A percentile compares a stretch with the other conserved stretches of the same genome.
Conservation (phyloP, 1,284 basidiomycete genomes). For the Cerrena zonata region DNA sequence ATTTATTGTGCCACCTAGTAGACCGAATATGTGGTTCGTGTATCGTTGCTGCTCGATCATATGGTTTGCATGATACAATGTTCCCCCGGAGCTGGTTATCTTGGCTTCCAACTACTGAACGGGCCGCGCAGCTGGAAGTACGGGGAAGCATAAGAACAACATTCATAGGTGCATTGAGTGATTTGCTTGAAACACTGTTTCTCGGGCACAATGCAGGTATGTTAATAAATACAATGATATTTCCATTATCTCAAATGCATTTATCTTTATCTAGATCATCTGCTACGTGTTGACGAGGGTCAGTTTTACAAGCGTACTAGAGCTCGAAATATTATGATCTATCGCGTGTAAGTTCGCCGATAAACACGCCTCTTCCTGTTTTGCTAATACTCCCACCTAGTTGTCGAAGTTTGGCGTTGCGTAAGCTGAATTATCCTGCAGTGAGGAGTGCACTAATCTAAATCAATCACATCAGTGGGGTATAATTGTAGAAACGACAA, state of each 20-base stretch:
- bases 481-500: constrained; percentile 30
- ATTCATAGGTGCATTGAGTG: constrained; percentile 16
- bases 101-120: constrained; percentile 9
- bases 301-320: constrained; percentile 14
- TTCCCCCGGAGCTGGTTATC: constrained; percentile 46
- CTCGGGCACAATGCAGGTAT: constrained; percentile 21
- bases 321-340: constrained; percentile 31
- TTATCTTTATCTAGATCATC: constrained; percentile 17
- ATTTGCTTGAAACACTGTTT: constrained; percentile 31
- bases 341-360: constrained; percentile 33
- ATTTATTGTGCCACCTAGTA: constrained; percentile 40
- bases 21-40: constrained; percentile 38
- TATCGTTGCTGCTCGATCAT: constrained; percentile 27
- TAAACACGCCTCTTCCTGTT: neutral
- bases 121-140: neutral
- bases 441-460: too few species aligned
- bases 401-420: constrained; percentile 31
- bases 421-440: constrained; percentile 22
- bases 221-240: neutral
- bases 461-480: too few species aligned
- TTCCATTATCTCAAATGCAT: constrained; percentile 1
- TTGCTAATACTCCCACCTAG: constrained; percentile 19
- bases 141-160: constrained; percentile 2
- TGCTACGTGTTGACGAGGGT: constrained; percentile 28
- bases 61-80: constrained; percentile 35